A percentile compares a stretch with the other conserved stretches of the same genome.
phyloP scores from a whole-genome alignment of 345 rosid genomes.

The Aethionema arabicum region DNA sequence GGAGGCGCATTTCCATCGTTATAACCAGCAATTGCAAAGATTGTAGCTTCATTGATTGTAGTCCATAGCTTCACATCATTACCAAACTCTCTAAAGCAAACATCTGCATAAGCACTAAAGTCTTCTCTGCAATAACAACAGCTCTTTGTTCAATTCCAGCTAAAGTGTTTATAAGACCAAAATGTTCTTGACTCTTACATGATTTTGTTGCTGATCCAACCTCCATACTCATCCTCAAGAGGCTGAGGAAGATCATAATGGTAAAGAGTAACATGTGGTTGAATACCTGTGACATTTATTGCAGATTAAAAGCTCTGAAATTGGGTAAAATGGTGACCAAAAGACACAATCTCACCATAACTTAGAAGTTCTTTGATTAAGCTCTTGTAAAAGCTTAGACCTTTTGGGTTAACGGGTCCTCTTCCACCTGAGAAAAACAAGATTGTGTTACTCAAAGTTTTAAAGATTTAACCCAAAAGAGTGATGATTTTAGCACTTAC shows the following conservation, averaged over 20 bases:
- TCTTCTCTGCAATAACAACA: conserved; percentile 59
- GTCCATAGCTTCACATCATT: conserved; percentile 63
- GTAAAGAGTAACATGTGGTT: conserved; percentile 57
- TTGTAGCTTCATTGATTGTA: conserved; percentile 69
- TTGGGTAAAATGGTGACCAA: not conserved
- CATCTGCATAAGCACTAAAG: conserved; percentile 70
- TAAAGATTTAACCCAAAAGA: not conserved
- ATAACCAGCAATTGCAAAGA: conserved; percentile 41
- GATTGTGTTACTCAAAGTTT: not conserved
- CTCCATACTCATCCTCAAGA: conserved; percentile 78
- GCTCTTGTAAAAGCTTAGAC: conserved; percentile 56
- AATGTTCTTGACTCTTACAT: conserved; percentile 39
- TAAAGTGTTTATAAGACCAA: not conserved
- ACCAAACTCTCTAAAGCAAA: conserved; percentile 78
- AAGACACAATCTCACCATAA: conserved; percentile 39
- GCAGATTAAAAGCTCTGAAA: not conserved
- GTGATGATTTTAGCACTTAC: conserved; percentile 34
- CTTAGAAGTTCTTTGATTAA: conserved; percentile 48
- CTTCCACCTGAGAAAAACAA: conserved; percentile 51
- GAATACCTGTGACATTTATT: conserved; percentile 45
- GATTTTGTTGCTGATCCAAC: conserved; percentile 58
- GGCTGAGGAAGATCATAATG: conserved; percentile 64
- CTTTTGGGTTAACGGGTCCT: conserved; percentile 60
- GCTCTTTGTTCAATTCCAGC: not conserved
- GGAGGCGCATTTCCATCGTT: conserved; percentile 41